Base-by-base conservation (phyloP, 2,329 filamentous ascomycete genomes). In the Sphaerulina vaccinii region DNA sequence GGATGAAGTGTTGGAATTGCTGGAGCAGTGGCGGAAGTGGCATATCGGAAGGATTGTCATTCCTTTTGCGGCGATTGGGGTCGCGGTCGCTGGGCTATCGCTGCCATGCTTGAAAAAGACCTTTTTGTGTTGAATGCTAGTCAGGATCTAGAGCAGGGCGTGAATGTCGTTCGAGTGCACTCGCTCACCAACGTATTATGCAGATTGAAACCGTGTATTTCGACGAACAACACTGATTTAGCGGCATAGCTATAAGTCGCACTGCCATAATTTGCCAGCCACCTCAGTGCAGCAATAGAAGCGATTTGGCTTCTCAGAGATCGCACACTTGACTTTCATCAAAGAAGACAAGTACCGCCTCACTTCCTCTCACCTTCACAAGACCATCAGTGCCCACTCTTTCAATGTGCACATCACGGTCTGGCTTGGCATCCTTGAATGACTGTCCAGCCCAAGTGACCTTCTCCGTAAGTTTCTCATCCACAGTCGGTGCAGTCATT, bases 391-490 rank as follows among this genome's bases (percentile, higher is more conserved):
- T 16, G 11, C 51, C 56, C 1, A 64, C 55, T 21, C 45, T 22
- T 15, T 65, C 62, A 8, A 64, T 54, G 2, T n/a, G 16, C 10
- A 57, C 47, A 1, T 61, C 39, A 0, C 62, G 62, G 9, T 38
- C 36, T 5, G 53, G 55, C 33, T 51, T 58, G 15, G 60, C 64
- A 15, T 60, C 43, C 19, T 56, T 55, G 44, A 62, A 65, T 1
- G 64, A 63, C 24, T 66, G 64, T 5, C 62, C 62, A 2, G 62
- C 64, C 62, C 62, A 66, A 15, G 62, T 65, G 18, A 60, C 56
- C 49, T 57, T 57, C 15, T 51, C 52, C n/a, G 55, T 51, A 23
- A 61, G 55, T 40, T 59, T 60, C 52, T 62, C 59, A 37, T 64
- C 51, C 7, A 66, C 61, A 35, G 52, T 39, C 4, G 60, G 60